Base-by-base conservation (phyloP, 805 yeast genomes). In the Monosporozyma servazzii region DNA sequence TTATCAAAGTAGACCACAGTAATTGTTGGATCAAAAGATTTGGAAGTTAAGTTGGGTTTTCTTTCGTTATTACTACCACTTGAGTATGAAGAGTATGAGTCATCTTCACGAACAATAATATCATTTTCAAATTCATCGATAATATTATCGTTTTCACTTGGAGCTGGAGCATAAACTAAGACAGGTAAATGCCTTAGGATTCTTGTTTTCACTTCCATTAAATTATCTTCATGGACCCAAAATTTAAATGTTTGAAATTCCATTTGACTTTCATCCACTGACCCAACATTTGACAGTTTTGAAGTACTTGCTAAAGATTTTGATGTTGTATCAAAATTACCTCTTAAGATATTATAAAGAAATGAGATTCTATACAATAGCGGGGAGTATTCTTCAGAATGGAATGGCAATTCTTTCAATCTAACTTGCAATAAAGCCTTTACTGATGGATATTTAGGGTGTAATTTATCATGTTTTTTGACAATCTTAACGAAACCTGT, bases 141-240 rank as follows among this genome's bases (percentile, higher is more conserved):
- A 39, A 64, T 50, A 42, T 62, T 64, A 48, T 59, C 64, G 46
- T 61, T 61, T 31, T 66, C 77, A 63, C 59, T 56, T 6, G 69
- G 67, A 4, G 68, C 67, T 3, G 70, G 61, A 40, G 73, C 71
- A 60, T 89, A 93, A 47, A 91, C 86, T 55, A 91, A 76, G 5
- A 90, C 95, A 1, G 99, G 99, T 58, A 91, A 78, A 62, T 88
- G 95, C 67, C 98, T 84, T 65, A 91, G 78, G 57, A 91, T 87
- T 53, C 89, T 82, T n/a, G 98, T 88, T 72, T 91, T 91, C 51
- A 90, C 96, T 71, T 91, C 98, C 96, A 91, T 90, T 65, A 93
- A 67, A 66, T 88, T 86, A 60, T 93, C 99, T n/a, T 91, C 90
- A 67, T 91, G 98, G 44, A 93, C 78, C 99, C 99, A 91, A 69